These are phyloP conservation scores for Kwoniella sp. DNA, from an alignment of 768 basidiomycete species.

Conservation along the genomic window DNA sequence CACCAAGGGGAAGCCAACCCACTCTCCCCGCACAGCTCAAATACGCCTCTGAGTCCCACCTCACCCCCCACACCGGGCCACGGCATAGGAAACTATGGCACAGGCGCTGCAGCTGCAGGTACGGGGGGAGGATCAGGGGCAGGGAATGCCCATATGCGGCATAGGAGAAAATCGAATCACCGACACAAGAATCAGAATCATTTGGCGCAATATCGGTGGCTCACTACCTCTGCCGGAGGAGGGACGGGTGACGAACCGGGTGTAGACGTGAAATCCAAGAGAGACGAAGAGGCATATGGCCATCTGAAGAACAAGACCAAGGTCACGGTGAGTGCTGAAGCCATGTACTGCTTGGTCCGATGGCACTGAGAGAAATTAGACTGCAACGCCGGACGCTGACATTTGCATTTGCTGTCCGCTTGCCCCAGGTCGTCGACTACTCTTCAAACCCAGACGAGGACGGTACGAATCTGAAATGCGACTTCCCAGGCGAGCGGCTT, in stretches of 20 bases:
- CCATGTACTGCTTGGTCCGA: too few relatives aligned
- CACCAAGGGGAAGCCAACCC: slow-evolving; percentile 6
- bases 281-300: slow-evolving; percentile 51
- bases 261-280: slow-evolving; percentile 50
- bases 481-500: slow-evolving; percentile 49
- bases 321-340: slow-evolving; percentile 36
- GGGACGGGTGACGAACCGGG: slow-evolving; percentile 55
- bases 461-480: slow-evolving; percentile 42
- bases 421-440: slow-evolving; percentile 50
- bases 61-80: neutral
- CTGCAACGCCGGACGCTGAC: too few relatives aligned
- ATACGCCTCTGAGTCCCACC: slow-evolving; percentile 8
- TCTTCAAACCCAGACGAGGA: slow-evolving; percentile 38
- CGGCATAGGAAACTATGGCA: neutral
- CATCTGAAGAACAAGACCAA: slow-evolving; percentile 42
- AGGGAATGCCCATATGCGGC: slow-evolving; percentile 3
- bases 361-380: too few relatives aligned
- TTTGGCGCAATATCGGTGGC: slow-evolving; percentile 38
- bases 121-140: too few relatives aligned
- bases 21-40: slow-evolving; percentile 10
- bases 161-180: slow-evolving; percentile 8
- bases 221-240: slow-evolving; percentile 27
- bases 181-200: slow-evolving; percentile 15
- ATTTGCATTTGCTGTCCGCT: neutral
- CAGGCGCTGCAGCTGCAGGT: neutral